Evolutionary conservation across 2,329 filamentous ascomycete species (phyloP).

Genomic region (Fusarium torulosum): DNA sequence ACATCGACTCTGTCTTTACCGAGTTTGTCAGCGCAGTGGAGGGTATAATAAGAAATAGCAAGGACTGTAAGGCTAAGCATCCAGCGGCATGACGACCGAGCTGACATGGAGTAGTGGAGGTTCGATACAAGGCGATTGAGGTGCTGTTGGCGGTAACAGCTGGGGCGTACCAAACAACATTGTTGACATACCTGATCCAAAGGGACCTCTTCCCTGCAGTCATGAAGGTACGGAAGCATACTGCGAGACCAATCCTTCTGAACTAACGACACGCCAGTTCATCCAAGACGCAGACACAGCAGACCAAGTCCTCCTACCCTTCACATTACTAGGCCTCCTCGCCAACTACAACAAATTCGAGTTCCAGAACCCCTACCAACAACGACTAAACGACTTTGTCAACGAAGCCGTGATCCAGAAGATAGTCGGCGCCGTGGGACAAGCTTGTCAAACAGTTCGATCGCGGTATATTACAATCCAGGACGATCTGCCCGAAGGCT

Average conservation of each 20-base stretch:
- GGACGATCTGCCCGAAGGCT: conserved; percentile 90
- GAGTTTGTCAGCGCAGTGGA: conserved; percentile 90
- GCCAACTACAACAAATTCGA: conserved; percentile 99
- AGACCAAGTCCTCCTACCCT: conserved; percentile 76
- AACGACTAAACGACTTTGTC: conserved; percentile 93
- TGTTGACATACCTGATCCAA: conserved; percentile 95
- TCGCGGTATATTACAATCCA: conserved; percentile 86
- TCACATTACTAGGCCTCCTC: conserved; percentile 85
- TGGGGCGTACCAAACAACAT: conserved; percentile 94
- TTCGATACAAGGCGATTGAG: conserved; percentile 83
- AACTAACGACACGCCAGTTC: conserved; percentile 64
- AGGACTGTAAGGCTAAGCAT: conserved; percentile 67
- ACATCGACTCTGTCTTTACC: conserved; percentile 87
- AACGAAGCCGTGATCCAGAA: conserved; percentile 89
- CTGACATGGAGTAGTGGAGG: conserved; percentile 68
- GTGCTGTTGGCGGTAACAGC: conserved; percentile 87
- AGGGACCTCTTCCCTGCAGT: conserved; percentile 92
- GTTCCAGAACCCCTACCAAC: conserved; percentile 94
- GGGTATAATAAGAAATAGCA: conserved; percentile 81
- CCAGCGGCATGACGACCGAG: background rate
- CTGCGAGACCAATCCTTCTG: background rate
- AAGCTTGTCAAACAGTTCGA: conserved; percentile 75
- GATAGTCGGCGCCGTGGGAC: conserved; percentile 81
- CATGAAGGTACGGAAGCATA: conserved; percentile 78
- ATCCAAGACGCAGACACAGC: conserved; percentile 81